phyloP scores from a whole-genome alignment of 371 early-diverging fungal species.

The Blakeslea trispora region DNA sequence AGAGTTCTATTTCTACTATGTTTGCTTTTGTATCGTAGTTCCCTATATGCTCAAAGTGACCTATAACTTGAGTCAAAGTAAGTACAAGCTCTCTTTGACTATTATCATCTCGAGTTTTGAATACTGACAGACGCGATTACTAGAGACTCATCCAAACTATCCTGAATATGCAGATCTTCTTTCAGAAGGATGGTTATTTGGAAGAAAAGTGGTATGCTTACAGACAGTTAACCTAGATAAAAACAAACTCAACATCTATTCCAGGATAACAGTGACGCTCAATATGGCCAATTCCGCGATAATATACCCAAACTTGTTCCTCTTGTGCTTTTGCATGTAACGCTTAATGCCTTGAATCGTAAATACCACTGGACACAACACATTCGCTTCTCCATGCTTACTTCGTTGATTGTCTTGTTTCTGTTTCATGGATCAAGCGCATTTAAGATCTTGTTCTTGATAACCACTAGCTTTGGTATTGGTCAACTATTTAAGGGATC shows the following conservation, averaged over 20 bases:
- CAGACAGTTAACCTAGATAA: constrained; percentile 51
- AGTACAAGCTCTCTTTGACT: neutral
- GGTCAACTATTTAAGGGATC: constrained; percentile 54
- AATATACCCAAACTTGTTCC: constrained; percentile 65
- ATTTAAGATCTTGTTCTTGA: constrained; percentile 70
- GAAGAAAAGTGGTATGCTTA: constrained; percentile 52
- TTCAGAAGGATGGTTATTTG: constrained; percentile 69
- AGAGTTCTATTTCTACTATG: constrained; percentile 79
- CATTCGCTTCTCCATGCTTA: constrained; percentile 50
- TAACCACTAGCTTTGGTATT: constrained; percentile 64
- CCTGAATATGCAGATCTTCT: constrained; percentile 52
- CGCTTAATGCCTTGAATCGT: constrained; percentile 50
- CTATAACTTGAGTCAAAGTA: constrained; percentile 63
- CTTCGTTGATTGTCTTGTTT: constrained; percentile 64
- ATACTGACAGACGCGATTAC: constrained; percentile 33
- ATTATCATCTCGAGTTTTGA: no score
- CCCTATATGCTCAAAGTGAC: constrained; percentile 71
- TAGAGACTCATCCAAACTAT: constrained; percentile 60
- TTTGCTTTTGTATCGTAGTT: constrained; percentile 55
- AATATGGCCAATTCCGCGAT: constrained; percentile 80
- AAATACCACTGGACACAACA: constrained; percentile 12
- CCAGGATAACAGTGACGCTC: constrained; percentile 84
- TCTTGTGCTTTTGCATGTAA: constrained; percentile 53
- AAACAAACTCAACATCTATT: neutral
- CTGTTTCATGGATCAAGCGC: constrained; percentile 58